A percentile compares a stretch with the other conserved stretches of the same genome.
Conservation (phyloP, 345 rosid genomes). For the Eucalyptus urophylla region DNA sequence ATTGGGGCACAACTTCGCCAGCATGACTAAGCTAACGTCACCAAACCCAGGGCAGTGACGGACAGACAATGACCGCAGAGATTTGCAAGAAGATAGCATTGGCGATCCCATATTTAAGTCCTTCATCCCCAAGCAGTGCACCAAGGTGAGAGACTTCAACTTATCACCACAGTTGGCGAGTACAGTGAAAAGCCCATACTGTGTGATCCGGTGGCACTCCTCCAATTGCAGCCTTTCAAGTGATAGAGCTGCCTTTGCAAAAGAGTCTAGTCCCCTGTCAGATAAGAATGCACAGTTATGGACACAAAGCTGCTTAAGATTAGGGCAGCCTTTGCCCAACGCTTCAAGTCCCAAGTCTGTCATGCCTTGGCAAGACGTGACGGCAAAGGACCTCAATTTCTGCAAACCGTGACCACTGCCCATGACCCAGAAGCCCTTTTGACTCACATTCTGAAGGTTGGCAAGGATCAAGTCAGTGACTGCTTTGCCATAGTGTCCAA, state of each 20-base stretch:
- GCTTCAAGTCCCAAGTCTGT: slow-evolving; percentile 72
- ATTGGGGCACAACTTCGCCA: slow-evolving; percentile 72
- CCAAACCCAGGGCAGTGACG: slow-evolving; percentile 89
- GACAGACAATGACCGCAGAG: slow-evolving; percentile 47
- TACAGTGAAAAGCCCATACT: slow-evolving; percentile 69
- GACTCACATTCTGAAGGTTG: slow-evolving; percentile 47
- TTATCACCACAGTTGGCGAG: slow-evolving; percentile 58
- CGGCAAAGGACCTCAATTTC: slow-evolving; percentile 50
- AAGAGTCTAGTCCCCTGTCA: slow-evolving; percentile 70
- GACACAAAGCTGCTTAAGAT: slow-evolving; percentile 46
- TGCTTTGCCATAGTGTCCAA: slow-evolving; percentile 81
- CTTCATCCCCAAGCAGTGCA: slow-evolving; percentile 62
- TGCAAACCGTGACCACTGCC: slow-evolving; percentile 80
- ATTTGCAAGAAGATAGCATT: slow-evolving; percentile 24
- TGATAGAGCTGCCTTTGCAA: slow-evolving; percentile 47
- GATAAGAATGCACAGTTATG: slow-evolving; percentile 47
- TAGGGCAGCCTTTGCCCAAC: slow-evolving; percentile 77
- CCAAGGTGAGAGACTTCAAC: slow-evolving; percentile 55
- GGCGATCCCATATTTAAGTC: slow-evolving; percentile 33
- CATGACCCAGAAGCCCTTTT: slow-evolving; percentile 98
- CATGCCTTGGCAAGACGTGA: slow-evolving; percentile 60
- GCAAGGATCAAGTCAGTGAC: slow-evolving; percentile 56
- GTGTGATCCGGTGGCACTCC: slow-evolving; percentile 95
- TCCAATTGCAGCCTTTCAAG: slow-evolving; percentile 77
- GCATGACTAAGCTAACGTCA: slow-evolving; percentile 41